A percentile compares a stretch with the other conserved stretches of the same genome.
Conservation (phyloP, 306 rosid genomes). For the Sophora flavescens region DNA sequence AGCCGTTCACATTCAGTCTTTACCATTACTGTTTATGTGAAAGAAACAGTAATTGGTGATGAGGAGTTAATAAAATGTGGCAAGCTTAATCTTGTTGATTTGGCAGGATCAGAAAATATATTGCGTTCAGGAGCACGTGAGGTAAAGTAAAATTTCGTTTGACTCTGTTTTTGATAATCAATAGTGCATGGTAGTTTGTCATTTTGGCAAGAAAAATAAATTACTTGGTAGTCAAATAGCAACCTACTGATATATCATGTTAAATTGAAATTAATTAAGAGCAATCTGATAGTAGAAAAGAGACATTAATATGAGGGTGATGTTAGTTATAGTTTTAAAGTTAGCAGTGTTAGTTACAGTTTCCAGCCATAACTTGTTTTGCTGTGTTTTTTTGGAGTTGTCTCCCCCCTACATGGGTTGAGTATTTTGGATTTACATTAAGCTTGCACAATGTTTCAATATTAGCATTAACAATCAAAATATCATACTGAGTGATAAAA, state of each 20-base stretch:
- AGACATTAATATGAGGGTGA: neutral
- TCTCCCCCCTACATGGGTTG: neutral
- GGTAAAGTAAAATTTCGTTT: slow-evolving; percentile 55
- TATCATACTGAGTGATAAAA: slow-evolving; percentile 18
- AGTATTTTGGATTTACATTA: neutral
- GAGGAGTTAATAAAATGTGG: slow-evolving; percentile 97
- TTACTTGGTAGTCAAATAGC: slow-evolving; percentile 32
- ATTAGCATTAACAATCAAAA: slow-evolving; percentile 10
- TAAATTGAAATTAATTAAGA: slow-evolving; percentile 15
- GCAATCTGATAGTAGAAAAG: slow-evolving; percentile 18
- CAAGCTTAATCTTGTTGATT: slow-evolving; percentile 96
- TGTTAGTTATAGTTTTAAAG: neutral
- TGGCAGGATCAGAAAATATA: slow-evolving; percentile 98
- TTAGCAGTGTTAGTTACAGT: neutral
- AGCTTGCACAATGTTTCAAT: slow-evolving; percentile 28
- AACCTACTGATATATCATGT: neutral
- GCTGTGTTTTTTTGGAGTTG: neutral
- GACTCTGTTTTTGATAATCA: slow-evolving; percentile 21
- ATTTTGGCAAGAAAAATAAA: slow-evolving; percentile 2
- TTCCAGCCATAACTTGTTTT: slow-evolving; percentile 7
- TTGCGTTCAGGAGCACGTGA: slow-evolving; percentile 97
- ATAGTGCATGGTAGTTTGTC: slow-evolving; percentile 1
- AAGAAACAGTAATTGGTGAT: slow-evolving; percentile 85
- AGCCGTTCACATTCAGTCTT: slow-evolving; percentile 98
- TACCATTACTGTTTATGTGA: slow-evolving; percentile 83